phyloP scores from a whole-genome alignment of 352 stramenopile species.

The Globisporangium splendens region DNA sequence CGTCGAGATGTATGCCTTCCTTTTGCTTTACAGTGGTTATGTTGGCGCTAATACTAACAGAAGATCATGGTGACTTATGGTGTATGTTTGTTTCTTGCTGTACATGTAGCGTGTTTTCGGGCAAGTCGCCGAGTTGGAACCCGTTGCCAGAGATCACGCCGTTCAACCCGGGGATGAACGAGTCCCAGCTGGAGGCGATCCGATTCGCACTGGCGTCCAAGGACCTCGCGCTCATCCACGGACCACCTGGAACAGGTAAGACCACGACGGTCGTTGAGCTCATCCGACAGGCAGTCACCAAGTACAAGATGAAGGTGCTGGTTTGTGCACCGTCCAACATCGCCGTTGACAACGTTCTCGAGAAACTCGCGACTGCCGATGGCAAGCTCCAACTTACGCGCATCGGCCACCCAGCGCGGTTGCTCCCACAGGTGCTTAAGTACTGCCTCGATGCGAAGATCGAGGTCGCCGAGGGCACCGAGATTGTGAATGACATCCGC shows the following conservation, averaged over 20 bases:
- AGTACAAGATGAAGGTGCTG: constrained; percentile 88
- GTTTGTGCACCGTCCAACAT: constrained; percentile 98
- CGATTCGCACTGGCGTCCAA: constrained; percentile 79
- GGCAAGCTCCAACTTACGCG: constrained; percentile 48
- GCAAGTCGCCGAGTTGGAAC: constrained; percentile 42
- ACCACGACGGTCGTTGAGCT: constrained; percentile 98
- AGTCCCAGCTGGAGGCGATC: constrained; percentile 74
- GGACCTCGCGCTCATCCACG: constrained; percentile 91
- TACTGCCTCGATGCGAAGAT: constrained; percentile 96
- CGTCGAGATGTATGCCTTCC: constrained; percentile 44
- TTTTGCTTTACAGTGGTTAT: background rate
- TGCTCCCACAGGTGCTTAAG: constrained; percentile 86
- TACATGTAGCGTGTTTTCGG: constrained; percentile 45
- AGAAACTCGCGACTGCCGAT: constrained; percentile 78
- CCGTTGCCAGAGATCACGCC: constrained; percentile 40
- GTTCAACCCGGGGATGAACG: constrained; percentile 61
- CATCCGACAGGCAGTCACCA: constrained; percentile 90
- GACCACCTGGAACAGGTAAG: constrained; percentile 93
- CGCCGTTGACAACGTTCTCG: constrained; percentile 97
- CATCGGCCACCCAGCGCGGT: constrained; percentile 94
- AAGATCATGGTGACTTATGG: background rate
- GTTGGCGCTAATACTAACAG: background rate
- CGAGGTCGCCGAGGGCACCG: constrained; percentile 88
- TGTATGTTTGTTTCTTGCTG: background rate
- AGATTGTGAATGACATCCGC: constrained; percentile 95